Base-by-base conservation (phyloP, 2,329 filamentous ascomycete species). In the Graphiopsis chlorocephala region DNA sequence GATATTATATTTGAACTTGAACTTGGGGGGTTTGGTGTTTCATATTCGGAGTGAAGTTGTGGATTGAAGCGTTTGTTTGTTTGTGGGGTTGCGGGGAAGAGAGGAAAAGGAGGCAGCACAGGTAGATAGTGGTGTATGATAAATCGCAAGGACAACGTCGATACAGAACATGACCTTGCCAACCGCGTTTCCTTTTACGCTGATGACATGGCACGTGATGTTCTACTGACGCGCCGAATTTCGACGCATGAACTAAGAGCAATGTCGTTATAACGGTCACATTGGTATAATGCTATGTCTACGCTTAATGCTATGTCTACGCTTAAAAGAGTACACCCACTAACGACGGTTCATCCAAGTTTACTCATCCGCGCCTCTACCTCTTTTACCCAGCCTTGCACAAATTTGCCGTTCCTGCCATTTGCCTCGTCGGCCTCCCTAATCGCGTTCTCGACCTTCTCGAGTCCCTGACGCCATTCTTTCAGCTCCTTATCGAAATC, bases 331-430 rank as follows among this genome's bases (percentile, higher is more conserved):
- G 20, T 8, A 26, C 23, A 28, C 3, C 3, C 20, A n/a, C 20
- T 26, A 14, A 48, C 17, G 10, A 23, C n/a, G 14, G 2, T 60
- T 61, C 58, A 64, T 31, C 35, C 53, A 33, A 64, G 26, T 35
- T 53, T 59, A 14, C 45, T 45, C 55, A 64, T 38, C 31, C 62
- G 58, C 45, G 83, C 85, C 79, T 98, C 94, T 63, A 99, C 79
- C 64, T 90, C 91, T 77, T 90, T 91, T 4, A 98, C 91, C 92
- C 93, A 97, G 47, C 86, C 87, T 70, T 94, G 90, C 67, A 98
- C 89, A n/a, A 90, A 85, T 71, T 90, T 88, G 77, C 93, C 88
- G 77, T 99, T 99, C 59, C 84, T 86, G 69, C 86, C 86, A 81
- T 96, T 90, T 4, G 87, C 84, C 29, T 81, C 81, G 73, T 91